Conservation (phyloP, 768 basidiomycete genomes). For the Russula griseocarnosa region DNA sequence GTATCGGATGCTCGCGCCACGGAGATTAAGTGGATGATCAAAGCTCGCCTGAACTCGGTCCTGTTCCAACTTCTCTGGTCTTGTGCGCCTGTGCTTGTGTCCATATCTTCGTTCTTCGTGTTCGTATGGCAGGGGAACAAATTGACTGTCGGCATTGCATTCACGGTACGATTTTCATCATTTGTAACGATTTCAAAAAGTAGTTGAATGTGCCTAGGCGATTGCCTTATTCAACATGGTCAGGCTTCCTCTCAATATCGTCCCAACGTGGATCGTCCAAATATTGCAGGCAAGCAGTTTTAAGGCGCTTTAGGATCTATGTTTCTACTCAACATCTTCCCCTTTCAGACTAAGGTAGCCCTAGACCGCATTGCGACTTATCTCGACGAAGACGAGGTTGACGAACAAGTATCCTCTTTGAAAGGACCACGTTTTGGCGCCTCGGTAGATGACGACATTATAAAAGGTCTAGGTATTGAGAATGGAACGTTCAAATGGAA, state of each 20-base stretch:
- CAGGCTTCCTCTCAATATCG: conserved; percentile 68
- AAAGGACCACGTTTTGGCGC: conserved; percentile 38
- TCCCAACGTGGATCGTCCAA: conserved; percentile 77
- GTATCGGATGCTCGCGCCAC: conserved; percentile 57
- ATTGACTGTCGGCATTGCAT: conserved; percentile 75
- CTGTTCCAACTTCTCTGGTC: conserved; percentile 72
- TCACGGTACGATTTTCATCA: conserved; percentile 55
- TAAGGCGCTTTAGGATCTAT: neutral
- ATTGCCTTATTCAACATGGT: conserved; percentile 87
- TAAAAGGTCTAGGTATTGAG: conserved; percentile 45
- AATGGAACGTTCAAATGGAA: conserved; percentile 57
- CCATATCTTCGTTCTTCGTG: conserved; percentile 71
- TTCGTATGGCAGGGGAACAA: conserved; percentile 70
- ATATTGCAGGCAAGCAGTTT: conserved; percentile 49
- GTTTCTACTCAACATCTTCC: conserved; percentile 1
- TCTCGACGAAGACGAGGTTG: conserved; percentile 59
- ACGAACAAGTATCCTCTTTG: conserved; percentile 54
- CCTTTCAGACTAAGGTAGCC: conserved; percentile 48
- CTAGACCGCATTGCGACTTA: conserved; percentile 58
- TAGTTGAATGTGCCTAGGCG: conserved; percentile 39
- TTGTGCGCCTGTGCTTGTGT: conserved; percentile 72
- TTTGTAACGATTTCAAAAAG: neutral
- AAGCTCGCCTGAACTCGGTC: conserved; percentile 70
- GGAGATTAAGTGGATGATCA: conserved; percentile 77
- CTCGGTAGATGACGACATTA: conserved; percentile 29